Percentiles rank a stretch among this genome's conserved stretches.
These are phyloP conservation scores for Metschnikowia arizonensis DNA, from an alignment of 805 yeast genomes.

Conservation along the genomic window DNA sequence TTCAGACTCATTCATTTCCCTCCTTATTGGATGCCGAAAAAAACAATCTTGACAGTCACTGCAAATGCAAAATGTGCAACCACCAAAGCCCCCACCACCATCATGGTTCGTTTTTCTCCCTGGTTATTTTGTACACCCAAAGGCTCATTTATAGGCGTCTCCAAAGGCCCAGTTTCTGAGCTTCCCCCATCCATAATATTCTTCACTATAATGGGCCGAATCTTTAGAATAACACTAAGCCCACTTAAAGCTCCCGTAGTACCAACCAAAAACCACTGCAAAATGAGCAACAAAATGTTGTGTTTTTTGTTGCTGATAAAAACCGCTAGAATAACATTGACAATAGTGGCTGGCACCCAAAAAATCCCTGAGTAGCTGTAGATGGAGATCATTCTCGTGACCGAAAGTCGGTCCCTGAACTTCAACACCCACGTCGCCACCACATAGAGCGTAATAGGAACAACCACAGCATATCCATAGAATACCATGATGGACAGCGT, in stretches of 20 bases:
- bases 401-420: conserved; percentile 44
- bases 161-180: not conserved
- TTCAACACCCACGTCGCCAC: conserved; percentile 51
- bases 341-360: conserved; percentile 80
- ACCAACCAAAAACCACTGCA: conserved; percentile 62
- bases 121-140: conserved; percentile 29
- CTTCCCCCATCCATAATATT: conserved; percentile 22
- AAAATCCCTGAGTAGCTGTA: conserved; percentile 81
- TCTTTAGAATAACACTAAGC: conserved; percentile 46
- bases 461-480: conserved; percentile 68
- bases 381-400: conserved; percentile 62
- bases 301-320: conserved; percentile 36
- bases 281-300: conserved; percentile 37
- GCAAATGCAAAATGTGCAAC: conserved; percentile 56
- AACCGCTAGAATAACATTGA: conserved; percentile 55
- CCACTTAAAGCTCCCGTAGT: conserved; percentile 63
- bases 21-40: conserved; percentile 42
- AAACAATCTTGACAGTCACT: conserved; percentile 59
- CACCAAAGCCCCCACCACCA: conserved; percentile 40
- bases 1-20: too few relatives aligned
- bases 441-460: conserved; percentile 57
- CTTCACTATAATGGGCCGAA: conserved; percentile 35
- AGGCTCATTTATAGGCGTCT: conserved; percentile 5
- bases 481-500: conserved; percentile 66
- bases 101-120: conserved; percentile 24